Percentiles rank a stretch among this genome's conserved stretches.
Conservation (phyloP, 2,329 filamentous ascomycete genomes). For the Botryotinia calthae region DNA sequence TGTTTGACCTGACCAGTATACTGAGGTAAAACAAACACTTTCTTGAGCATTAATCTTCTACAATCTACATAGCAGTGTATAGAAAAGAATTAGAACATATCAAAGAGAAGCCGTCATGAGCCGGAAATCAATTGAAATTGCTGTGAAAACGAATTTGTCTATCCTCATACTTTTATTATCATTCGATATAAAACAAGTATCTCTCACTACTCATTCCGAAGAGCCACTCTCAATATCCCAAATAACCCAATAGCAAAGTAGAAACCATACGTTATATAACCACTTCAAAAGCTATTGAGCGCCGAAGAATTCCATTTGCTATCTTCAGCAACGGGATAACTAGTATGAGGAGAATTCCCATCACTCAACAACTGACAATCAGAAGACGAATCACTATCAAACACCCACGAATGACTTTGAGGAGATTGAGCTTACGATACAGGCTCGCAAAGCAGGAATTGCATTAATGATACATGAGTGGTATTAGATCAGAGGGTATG, state of each 20-base stretch:
- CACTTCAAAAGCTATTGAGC: too few relatives aligned
- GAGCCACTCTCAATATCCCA: not conserved
- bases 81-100: too few relatives aligned
- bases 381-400: not conserved
- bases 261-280: fast-evolving
- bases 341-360: not conserved
- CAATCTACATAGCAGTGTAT: not conserved
- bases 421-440: not conserved
- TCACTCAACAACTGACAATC: not conserved
- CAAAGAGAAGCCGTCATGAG: not conserved
- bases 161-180: not conserved
- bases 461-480: not conserved
- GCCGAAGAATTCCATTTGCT: not conserved
- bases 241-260: not conserved
- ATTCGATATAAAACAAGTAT: not conserved
- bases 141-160: not conserved
- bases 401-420: not conserved
- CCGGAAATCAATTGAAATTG: too few relatives aligned
- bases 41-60: not conserved
- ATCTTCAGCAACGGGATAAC: not conserved
- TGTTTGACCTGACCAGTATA: not conserved
- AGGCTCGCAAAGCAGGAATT: not conserved
- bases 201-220: not conserved
- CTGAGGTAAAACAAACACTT: not conserved
- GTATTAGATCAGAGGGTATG: not conserved